Conservation (phyloP, 345 rosid species). For the Mangifera indica region DNA sequence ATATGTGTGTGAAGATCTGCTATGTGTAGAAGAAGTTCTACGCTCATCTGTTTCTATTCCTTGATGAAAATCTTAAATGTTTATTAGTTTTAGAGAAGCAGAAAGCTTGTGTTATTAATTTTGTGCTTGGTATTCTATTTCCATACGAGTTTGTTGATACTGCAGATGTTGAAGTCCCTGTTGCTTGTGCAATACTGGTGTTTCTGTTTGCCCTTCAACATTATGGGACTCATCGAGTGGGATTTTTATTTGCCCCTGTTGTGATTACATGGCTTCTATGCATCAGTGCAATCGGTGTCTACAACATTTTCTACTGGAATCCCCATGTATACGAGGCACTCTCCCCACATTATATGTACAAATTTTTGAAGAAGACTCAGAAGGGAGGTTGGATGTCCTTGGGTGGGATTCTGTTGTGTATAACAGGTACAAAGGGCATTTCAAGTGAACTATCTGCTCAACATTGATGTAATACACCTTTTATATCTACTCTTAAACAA, state of each 20-base stretch:
- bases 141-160: slow-evolving; percentile 19
- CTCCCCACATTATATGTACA: slow-evolving; percentile 88
- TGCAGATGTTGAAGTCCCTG: slow-evolving; percentile 89
- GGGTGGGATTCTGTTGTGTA: slow-evolving; percentile 91
- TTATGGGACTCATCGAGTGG: slow-evolving; percentile 82
- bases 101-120: slow-evolving; percentile 3
- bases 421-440: slow-evolving; percentile 57
- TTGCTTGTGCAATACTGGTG: slow-evolving; percentile 66
- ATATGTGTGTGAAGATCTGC: not conserved
- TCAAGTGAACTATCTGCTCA: not conserved
- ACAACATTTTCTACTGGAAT: slow-evolving; percentile 88
- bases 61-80: not conserved
- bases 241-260: slow-evolving; percentile 79
- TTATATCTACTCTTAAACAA: not conserved
- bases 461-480: not conserved
- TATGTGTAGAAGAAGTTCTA: not conserved
- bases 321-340: slow-evolving; percentile 93
- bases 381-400: slow-evolving; percentile 99
- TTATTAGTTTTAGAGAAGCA: too few species aligned
- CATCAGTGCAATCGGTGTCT: slow-evolving; percentile 84
- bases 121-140: slow-evolving; percentile 14
- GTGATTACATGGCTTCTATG: slow-evolving; percentile 78
- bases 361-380: slow-evolving; percentile 81
- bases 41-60: not conserved
- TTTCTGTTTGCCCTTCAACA: slow-evolving; percentile 78